phyloP scores from a whole-genome alignment of 73 alveolate species.

The Diophrys appendiculata region DNA sequence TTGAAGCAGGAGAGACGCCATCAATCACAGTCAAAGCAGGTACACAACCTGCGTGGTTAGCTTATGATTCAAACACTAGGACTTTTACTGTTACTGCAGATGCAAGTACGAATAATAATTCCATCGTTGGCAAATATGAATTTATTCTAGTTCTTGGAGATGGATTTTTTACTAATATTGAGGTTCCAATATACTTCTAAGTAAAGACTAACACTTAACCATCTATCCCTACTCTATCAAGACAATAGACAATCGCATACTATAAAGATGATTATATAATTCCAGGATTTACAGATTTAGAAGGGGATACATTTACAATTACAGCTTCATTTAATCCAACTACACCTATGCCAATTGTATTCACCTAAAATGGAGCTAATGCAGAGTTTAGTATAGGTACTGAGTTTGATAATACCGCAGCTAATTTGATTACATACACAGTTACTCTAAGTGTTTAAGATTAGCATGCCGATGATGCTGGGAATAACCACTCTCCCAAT shows the following conservation, averaged over 20 bases:
- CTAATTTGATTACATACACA: background rate
- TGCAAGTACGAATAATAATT: background rate
- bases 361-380: background rate
- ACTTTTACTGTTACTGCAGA: background rate
- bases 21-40: background rate
- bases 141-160: background rate
- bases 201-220: background rate
- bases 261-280: background rate
- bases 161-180: background rate
- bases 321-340: background rate
- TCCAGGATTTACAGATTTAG: background rate
- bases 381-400: background rate
- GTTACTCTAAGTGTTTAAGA: background rate
- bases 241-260: background rate
- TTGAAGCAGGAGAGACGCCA: background rate
- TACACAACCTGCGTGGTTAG: background rate
- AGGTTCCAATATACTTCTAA: background rate
- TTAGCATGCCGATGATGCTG: background rate
- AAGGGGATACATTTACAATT: background rate
- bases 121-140: background rate
- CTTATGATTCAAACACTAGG: background rate
- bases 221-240: background rate
- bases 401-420: background rate
- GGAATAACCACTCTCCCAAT: background rate
- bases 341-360: background rate